A percentile compares a stretch with the other conserved stretches of the same genome.
Conservation (phyloP, 768 basidiomycete species). For the Chlorophyllum brunneum region DNA sequence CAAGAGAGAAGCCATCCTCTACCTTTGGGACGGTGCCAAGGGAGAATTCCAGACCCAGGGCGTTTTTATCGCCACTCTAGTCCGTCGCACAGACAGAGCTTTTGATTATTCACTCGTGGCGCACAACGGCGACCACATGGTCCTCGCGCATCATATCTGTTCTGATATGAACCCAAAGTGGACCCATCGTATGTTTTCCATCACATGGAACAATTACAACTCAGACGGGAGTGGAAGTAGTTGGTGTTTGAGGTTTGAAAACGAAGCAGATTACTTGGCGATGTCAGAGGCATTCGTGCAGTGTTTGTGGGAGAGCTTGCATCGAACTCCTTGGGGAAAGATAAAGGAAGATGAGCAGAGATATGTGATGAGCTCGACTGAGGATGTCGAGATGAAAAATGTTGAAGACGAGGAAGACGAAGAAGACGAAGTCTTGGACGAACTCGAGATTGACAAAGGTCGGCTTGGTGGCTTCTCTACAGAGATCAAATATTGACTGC, state of each 20-base stretch:
- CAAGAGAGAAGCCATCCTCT: slow-evolving; percentile 51
- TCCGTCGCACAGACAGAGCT: slow-evolving; percentile 35
- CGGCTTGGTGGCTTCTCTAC: slow-evolving; percentile 11
- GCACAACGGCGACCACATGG: slow-evolving; percentile 41
- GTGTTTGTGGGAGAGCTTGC: slow-evolving; percentile 77
- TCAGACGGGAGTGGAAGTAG: slow-evolving; percentile 56
- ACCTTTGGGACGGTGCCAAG: slow-evolving; percentile 52
- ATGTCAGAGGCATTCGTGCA: slow-evolving; percentile 65
- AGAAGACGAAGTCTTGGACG: slow-evolving; percentile 71
- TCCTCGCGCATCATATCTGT: slow-evolving; percentile 59
- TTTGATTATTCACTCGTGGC: slow-evolving; percentile 63
- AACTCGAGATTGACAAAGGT: slow-evolving; percentile 66
- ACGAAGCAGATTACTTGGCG: slow-evolving; percentile 48
- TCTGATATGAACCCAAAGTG: slow-evolving; percentile 72
- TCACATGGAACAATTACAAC: slow-evolving; percentile 84
- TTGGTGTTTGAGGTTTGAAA: slow-evolving; percentile 78
- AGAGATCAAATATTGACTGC: neutral
- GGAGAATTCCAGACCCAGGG: slow-evolving; percentile 52
- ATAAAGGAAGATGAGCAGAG: slow-evolving; percentile 85
- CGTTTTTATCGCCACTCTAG: slow-evolving; percentile 50
- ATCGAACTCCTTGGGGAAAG: slow-evolving; percentile 73
- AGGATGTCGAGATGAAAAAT: slow-evolving; percentile 89
- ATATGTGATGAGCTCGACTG: slow-evolving; percentile 75
- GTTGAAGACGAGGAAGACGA: slow-evolving; percentile 71
- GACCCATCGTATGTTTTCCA: slow-evolving; percentile 56